Conservation (phyloP, 2,329 filamentous ascomycete species). For the Sarocladium kiliense region DNA sequence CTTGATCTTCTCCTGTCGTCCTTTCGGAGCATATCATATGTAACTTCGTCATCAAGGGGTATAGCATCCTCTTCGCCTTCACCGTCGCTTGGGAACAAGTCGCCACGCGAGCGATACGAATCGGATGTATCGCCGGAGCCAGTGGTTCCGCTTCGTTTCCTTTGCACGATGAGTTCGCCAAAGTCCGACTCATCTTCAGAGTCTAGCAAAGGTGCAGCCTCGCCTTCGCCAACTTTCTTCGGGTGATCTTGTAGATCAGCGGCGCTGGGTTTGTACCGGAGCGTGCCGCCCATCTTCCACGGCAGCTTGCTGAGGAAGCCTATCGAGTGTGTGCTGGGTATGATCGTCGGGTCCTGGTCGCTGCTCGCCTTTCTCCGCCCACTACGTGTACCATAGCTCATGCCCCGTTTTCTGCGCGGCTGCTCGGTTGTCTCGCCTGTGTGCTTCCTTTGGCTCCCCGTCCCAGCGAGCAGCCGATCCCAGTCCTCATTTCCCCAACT, state of each 20-base stretch:
- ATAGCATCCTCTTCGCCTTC: conserved; percentile 88
- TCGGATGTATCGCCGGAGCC: conserved; percentile 78
- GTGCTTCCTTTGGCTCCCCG: conserved; percentile 41
- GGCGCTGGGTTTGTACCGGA: conserved; percentile 86
- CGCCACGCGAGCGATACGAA: conserved; percentile 80
- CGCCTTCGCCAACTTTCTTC: conserved; percentile 45
- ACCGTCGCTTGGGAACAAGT: conserved; percentile 83
- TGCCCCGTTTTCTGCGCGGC: conserved; percentile 69
- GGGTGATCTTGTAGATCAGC: conserved; percentile 88
- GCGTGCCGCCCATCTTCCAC: conserved; percentile 75
- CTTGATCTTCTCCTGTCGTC: conserved; percentile 68
- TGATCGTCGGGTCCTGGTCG: conserved; percentile 77
- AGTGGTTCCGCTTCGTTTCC: conserved; percentile 69
- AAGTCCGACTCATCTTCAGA: conserved; percentile 24
- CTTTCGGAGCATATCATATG: conserved; percentile 71
- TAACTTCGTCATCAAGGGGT: conserved; percentile 89
- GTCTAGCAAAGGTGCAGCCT: conserved; percentile 65
- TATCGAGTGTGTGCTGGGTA: conserved; percentile 78
- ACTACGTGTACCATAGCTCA: conserved; percentile 80
- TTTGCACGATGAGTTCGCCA: conserved; percentile 24
- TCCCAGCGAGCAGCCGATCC: conserved; percentile 73
- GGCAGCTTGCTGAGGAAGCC: conserved; percentile 81
- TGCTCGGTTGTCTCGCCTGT: conserved; percentile 45
- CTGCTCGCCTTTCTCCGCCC: conserved; percentile 40
- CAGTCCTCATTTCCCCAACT: conserved; percentile 80